Percentiles rank a stretch among this genome's conserved stretches.
Conservation (phyloP, 2,329 filamentous ascomycete species). For the Eutypa lata region DNA sequence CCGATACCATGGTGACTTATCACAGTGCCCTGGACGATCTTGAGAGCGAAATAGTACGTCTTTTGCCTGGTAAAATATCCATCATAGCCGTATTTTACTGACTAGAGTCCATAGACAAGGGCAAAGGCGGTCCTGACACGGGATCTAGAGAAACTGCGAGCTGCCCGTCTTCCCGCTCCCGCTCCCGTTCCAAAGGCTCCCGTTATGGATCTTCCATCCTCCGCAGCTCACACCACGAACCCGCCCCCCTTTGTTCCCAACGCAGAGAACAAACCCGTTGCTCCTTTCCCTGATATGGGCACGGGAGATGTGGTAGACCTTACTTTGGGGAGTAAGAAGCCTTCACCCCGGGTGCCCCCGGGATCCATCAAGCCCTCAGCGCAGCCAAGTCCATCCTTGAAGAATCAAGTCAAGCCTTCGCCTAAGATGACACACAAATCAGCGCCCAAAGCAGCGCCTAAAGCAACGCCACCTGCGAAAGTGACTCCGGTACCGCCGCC, state of each 20-base stretch:
- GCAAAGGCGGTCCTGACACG: constrained; percentile 55
- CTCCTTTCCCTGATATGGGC: constrained; percentile 57
- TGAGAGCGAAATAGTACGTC: constrained; percentile 54
- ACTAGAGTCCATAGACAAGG: constrained; percentile 31
- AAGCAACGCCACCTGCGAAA: constrained; percentile 18
- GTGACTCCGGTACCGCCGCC: constrained; percentile 25
- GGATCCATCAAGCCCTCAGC: constrained; percentile 14
- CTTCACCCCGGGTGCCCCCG: constrained; percentile 22
- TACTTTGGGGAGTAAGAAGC: constrained; percentile 22
- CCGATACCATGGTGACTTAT: constrained; percentile 45
- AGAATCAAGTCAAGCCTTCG: constrained; percentile 26
- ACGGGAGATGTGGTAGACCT: constrained; percentile 36
- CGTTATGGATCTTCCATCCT: constrained; percentile 32
- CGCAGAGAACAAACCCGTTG: constrained; percentile 42
- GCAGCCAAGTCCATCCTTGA: constrained; percentile 18
- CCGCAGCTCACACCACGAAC: constrained; percentile 28
- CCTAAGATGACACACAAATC: constrained; percentile 18
- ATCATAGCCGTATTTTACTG: constrained; percentile 6
- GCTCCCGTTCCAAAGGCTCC: constrained; percentile 18
- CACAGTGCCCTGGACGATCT: constrained; percentile 54
- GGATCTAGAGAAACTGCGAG: constrained; percentile 45
- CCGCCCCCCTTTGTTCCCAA: constrained; percentile 27
- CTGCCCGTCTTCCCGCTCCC: constrained; percentile 23
- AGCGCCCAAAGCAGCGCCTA: constrained; percentile 11
- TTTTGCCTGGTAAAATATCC: background rate